phyloP scores from a whole-genome alignment of 371 early-diverging fungal species.

The Apophysomyces sp. region DNA sequence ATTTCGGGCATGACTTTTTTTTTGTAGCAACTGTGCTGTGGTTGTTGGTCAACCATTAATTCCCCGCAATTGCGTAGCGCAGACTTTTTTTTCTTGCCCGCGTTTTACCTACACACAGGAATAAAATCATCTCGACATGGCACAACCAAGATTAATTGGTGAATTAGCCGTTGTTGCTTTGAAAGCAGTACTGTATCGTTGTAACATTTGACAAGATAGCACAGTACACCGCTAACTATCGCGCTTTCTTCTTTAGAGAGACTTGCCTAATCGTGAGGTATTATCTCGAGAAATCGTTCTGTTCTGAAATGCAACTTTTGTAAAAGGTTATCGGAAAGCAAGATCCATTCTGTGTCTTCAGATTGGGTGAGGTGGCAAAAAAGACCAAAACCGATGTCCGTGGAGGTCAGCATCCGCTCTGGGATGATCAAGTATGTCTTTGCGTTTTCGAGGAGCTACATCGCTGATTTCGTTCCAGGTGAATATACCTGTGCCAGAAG shows the following conservation, averaged over 20 bases:
- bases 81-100: not conserved
- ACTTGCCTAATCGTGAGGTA: slow-evolving; percentile 51
- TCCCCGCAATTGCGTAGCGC: not conserved
- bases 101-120: not conserved
- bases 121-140: slow-evolving; percentile 6
- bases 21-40: too few relatives aligned
- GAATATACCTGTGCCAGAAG: slow-evolving; percentile 40
- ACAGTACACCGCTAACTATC: not conserved
- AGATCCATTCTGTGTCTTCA: slow-evolving; percentile 47
- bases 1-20: too few relatives aligned
- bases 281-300: not conserved
- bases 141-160: slow-evolving; percentile 34
- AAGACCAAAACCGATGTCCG: slow-evolving; percentile 45
- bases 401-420: slow-evolving; percentile 51
- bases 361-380: slow-evolving; percentile 35
- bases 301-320: not conserved
- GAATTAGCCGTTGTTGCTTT: slow-evolving; percentile 48
- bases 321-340: slow-evolving; percentile 47
- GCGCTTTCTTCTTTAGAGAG: slow-evolving; percentile 21
- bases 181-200: slow-evolving; percentile 37
- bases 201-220: not conserved
- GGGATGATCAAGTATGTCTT: slow-evolving; percentile 53
- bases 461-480: slow-evolving; percentile 21
- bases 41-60: too few relatives aligned
- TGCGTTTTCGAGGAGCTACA: not conserved